These are phyloP conservation scores for Pyrenula massariospora DNA, from an alignment of 495 filamentous ascomycete species.

Conservation along the genomic window DNA sequence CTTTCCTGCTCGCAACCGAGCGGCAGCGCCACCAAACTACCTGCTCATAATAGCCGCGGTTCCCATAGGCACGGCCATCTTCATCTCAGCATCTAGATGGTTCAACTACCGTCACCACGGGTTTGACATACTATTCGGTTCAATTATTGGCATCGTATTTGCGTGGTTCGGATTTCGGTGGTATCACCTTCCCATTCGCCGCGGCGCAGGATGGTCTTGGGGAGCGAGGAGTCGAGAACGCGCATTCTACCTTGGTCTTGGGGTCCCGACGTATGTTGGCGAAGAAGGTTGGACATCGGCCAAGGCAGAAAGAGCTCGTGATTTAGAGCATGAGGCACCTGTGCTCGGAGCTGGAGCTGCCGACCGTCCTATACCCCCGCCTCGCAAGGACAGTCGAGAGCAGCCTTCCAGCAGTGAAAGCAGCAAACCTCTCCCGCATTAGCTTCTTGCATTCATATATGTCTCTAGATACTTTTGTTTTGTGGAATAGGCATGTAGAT, in stretches of 20 bases:
- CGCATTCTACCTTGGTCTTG: conserved; percentile 51
- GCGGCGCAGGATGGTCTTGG: conserved; percentile 46
- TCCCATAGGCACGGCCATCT: conserved; percentile 44
- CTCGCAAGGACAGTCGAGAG: not conserved
- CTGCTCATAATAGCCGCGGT: conserved; percentile 44
- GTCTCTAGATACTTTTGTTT: no score
- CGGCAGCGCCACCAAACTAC: conserved; percentile 47
- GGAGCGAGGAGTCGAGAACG: conserved; percentile 24
- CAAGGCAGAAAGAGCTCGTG: not conserved
- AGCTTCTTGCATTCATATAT: no score
- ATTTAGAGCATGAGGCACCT: not conserved
- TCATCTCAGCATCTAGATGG: conserved; percentile 51
- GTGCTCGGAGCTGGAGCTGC: not conserved
- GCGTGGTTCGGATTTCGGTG: conserved; percentile 48
- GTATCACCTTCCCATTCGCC: conserved; percentile 57
- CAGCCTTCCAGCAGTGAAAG: not conserved
- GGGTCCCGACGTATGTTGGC: conserved; percentile 35
- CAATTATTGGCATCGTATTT: conserved; percentile 40
- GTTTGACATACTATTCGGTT: conserved; percentile 52
- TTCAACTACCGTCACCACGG: conserved; percentile 52
- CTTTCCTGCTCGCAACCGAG: conserved; percentile 27
- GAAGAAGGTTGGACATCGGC: conserved; percentile 18
- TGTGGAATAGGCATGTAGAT: no score
- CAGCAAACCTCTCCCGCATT: not conserved
- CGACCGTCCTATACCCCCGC: not conserved